Percentiles rank a stretch among this genome's conserved stretches.
These are phyloP conservation scores for Huntiella savannae DNA, from an alignment of 2,329 filamentous ascomycete genomes.

Conservation along the genomic window DNA sequence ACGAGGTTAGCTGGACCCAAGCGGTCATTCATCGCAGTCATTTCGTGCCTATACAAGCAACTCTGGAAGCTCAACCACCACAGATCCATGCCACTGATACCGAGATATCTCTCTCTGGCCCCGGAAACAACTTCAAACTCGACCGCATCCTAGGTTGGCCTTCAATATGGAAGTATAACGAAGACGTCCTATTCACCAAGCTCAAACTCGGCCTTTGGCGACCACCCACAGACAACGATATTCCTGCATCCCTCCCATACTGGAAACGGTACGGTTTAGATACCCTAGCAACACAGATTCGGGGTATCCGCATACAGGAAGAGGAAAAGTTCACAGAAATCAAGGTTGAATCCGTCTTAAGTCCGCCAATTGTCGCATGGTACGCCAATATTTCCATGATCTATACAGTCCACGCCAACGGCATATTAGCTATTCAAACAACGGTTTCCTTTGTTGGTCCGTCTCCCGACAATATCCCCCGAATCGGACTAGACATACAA, in stretches of 20 bases:
- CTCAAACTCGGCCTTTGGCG: slow-evolving; percentile 4
- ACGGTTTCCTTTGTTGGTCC: slow-evolving; percentile 27
- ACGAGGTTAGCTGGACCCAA: slow-evolving; percentile 38
- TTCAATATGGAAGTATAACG: not conserved
- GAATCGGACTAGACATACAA: slow-evolving; percentile 39
- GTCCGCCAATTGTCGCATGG: slow-evolving; percentile 47
- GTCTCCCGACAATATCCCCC: slow-evolving; percentile 35
- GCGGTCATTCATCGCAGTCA: not conserved
- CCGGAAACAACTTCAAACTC: not conserved
- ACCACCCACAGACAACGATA: slow-evolving; percentile 6
- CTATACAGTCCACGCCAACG: slow-evolving; percentile 33
- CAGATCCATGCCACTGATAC: not conserved
- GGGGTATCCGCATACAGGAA: not conserved
- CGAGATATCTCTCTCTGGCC: not conserved
- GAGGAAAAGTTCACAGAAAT: slow-evolving; percentile 15
- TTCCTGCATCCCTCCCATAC: not conserved
- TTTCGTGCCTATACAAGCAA: not conserved
- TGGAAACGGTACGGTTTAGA: slow-evolving; percentile 3
- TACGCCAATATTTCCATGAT: slow-evolving; percentile 28
- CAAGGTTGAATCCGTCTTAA: slow-evolving; percentile 32
- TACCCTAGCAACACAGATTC: not conserved
- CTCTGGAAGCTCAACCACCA: not conserved
- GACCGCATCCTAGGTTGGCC: not conserved
- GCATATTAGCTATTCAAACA: slow-evolving; percentile 28
- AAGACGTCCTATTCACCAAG: slow-evolving; percentile 6